phyloP scores from a whole-genome alignment of 1,284 basidiomycete genomes.

The Marasmius sp. region DNA sequence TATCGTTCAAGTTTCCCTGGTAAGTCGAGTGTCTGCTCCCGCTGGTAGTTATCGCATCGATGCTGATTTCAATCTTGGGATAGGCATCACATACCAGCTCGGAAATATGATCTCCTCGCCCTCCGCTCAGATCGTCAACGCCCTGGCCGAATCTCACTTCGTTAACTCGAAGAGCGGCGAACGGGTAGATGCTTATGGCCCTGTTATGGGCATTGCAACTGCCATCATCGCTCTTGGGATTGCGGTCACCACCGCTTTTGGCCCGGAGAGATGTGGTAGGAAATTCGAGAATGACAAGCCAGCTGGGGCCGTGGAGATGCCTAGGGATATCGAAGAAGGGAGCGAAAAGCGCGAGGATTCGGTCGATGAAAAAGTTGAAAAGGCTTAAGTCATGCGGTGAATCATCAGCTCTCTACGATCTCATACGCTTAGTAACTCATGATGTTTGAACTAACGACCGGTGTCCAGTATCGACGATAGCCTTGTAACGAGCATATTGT shows the following conservation, averaged over 20 bases:
- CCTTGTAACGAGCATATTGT: too few relatives aligned
- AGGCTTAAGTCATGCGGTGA: neutral
- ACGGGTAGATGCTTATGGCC: conserved; percentile 1
- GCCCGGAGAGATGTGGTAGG: conserved; percentile 5
- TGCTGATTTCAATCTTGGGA: too few relatives aligned
- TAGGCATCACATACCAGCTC: conserved; percentile 34
- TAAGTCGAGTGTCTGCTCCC: neutral
- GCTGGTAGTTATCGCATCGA: neutral
- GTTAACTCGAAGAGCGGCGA: neutral
- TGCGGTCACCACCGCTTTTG: conserved; percentile 4
- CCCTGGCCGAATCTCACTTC: neutral
- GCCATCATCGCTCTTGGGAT: conserved; percentile 4
- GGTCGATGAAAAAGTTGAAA: neutral
- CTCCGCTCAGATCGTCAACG: conserved; percentile 8
- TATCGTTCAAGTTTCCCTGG: conserved; percentile 42
- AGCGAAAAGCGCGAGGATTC: neutral
- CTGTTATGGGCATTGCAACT: conserved; percentile 6
- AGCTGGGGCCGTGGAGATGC: neutral
- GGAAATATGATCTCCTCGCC: conserved; percentile 27
- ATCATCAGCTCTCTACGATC: too few relatives aligned
- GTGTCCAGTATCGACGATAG: too few relatives aligned
- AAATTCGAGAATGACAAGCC: neutral
- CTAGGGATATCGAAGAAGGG: neutral
- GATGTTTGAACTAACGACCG: too few relatives aligned
- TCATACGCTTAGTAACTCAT: too few relatives aligned